Conservation (phyloP, 2,329 filamentous ascomycete genomes). For the Incumbomyces lentus region DNA sequence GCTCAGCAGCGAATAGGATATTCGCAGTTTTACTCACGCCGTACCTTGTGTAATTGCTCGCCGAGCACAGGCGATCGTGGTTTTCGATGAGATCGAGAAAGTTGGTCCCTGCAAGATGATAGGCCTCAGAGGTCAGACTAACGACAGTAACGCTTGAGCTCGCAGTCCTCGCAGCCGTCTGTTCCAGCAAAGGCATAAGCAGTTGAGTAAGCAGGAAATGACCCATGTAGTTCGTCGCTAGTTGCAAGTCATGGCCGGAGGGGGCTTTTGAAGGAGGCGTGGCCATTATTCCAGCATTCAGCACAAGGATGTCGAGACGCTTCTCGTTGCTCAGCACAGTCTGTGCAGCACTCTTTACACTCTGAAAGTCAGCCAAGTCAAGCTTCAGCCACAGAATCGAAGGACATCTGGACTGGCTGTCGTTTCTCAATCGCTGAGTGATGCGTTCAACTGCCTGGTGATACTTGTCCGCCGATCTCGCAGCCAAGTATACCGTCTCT, state of each 20-base stretch:
- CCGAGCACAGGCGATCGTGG: slow-evolving; percentile 24
- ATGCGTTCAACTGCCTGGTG: slow-evolving; percentile 36
- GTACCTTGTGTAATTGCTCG: slow-evolving; percentile 38
- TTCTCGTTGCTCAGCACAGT: slow-evolving; percentile 31
- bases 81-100: slow-evolving; percentile 29
- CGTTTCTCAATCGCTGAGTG: slow-evolving; percentile 22
- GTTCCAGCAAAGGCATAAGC: slow-evolving; percentile 31
- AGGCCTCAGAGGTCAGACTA: slow-evolving; percentile 29
- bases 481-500: slow-evolving; percentile 45
- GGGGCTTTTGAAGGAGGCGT: slow-evolving; percentile 29
- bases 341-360: slow-evolving; percentile 36
- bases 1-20: slow-evolving; percentile 36
- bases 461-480: slow-evolving; percentile 35
- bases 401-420: slow-evolving; percentile 18
- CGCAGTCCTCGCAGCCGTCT: slow-evolving; percentile 24
- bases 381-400: slow-evolving; percentile 38
- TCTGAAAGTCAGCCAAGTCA: slow-evolving; percentile 42
- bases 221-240: slow-evolving; percentile 39
- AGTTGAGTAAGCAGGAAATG: slow-evolving; percentile 37
- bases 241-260: slow-evolving; percentile 35
- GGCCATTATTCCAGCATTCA: slow-evolving; percentile 41
- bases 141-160: slow-evolving; percentile 28
- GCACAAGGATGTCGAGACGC: slow-evolving; percentile 36
- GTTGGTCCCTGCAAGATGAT: slow-evolving; percentile 23
- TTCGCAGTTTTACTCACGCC: slow-evolving; percentile 43